Conservation (phyloP, 164 flowering plant genomes). For the Vitis riparia region DNA sequence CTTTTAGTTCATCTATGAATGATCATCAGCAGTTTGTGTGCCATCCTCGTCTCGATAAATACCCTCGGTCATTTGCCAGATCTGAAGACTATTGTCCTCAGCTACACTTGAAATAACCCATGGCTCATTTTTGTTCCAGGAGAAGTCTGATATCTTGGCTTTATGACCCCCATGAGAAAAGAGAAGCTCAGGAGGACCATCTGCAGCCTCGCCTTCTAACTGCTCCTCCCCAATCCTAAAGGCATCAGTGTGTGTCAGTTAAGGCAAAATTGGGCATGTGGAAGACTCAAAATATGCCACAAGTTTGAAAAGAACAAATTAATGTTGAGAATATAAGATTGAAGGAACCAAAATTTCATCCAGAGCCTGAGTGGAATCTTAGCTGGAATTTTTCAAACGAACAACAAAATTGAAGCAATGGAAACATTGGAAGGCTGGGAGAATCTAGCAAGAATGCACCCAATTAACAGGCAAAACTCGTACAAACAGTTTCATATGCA, state of each 20-base stretch:
- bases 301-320: too few species aligned
- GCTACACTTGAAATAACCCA: slow-evolving; percentile 93
- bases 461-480: too few species aligned
- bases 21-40: slow-evolving; percentile 19
- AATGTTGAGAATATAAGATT: too few species aligned
- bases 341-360: too few species aligned
- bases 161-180: slow-evolving; percentile 96
- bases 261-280: not conserved
- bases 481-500: too few species aligned
- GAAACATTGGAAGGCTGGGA: too few species aligned
- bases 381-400: too few species aligned
- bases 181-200: slow-evolving; percentile 94
- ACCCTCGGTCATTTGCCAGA: slow-evolving; percentile 90
- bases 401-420: too few species aligned
- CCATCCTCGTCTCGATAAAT: slow-evolving; percentile 68
- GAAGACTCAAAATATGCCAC: too few species aligned
- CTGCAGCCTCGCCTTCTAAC: slow-evolving; percentile 80
- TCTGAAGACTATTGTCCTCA: slow-evolving; percentile 87
- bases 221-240: slow-evolving; percentile 95
- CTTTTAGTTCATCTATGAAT: not conserved
- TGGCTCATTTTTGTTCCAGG: slow-evolving; percentile 81
- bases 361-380: too few species aligned
- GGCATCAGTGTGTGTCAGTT: slow-evolving; percentile 5
- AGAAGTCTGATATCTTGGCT: slow-evolving; percentile 85
- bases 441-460: too few species aligned